phyloP scores from a whole-genome alignment of 176 grass and related monocot genomes.

The Oryza meyeriana region DNA sequence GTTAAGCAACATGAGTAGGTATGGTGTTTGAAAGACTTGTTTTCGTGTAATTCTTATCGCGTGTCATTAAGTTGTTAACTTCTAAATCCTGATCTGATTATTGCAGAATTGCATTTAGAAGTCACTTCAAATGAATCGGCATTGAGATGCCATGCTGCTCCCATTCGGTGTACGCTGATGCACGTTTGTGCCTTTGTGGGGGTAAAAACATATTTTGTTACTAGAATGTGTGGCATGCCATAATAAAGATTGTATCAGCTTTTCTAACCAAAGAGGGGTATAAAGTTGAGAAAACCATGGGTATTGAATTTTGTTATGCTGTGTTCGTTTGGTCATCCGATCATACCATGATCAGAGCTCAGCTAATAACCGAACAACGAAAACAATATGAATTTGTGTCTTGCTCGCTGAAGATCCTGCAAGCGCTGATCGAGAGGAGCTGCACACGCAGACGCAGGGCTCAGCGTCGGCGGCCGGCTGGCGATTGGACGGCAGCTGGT shows the following conservation, averaged over 20 bases:
- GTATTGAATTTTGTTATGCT: neutral
- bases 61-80: neutral
- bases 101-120: neutral
- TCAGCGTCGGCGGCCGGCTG: neutral
- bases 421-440: neutral
- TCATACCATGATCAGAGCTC: neutral
- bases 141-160: neutral
- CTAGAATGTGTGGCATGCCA: neutral
- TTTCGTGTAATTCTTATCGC: conserved; percentile 3
- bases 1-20: conserved; percentile 7
- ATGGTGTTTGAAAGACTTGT: neutral
- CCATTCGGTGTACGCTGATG: neutral
- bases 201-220: neutral
- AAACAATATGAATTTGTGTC: neutral
- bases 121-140: neutral
- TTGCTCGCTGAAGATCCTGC: neutral
- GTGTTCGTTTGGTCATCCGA: neutral
- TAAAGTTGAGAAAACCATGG: neutral
- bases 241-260: neutral
- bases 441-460: neutral
- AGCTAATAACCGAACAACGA: too few species aligned
- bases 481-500: neutral
- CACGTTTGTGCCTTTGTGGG: neutral
- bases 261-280: neutral
- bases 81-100: neutral